Evolutionary conservation across 768 basidiomycete species (phyloP).

Genomic region (Tylopilus cervinicoccineus): DNA sequence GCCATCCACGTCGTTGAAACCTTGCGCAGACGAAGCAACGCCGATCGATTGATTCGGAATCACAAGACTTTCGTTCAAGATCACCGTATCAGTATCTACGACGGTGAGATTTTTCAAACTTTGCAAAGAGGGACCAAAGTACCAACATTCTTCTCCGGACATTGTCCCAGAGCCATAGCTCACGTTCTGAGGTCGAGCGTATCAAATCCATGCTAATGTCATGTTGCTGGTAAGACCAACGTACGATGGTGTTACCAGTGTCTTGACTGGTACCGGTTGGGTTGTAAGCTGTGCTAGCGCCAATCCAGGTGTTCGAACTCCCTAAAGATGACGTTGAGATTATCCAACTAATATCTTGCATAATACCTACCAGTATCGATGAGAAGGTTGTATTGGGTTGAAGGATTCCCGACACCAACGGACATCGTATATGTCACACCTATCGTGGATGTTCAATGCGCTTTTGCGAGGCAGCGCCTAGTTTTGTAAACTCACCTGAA

Average conservation of each 20-base stretch:
- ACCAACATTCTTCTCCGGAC: constrained; percentile 48
- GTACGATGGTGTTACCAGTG: constrained; percentile 36
- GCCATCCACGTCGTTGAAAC: constrained; percentile 48
- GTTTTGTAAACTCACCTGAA: constrained; percentile 33
- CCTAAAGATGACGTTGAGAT: constrained; percentile 19
- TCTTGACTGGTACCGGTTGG: constrained; percentile 43
- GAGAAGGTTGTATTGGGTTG: constrained; percentile 47
- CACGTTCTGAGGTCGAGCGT: constrained; percentile 35
- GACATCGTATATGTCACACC: constrained; percentile 51
- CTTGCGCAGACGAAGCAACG: constrained; percentile 40
- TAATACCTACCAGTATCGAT: constrained; percentile 50
- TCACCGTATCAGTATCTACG: constrained; percentile 45
- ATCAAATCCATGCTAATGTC: neutral
- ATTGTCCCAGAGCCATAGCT: constrained; percentile 54
- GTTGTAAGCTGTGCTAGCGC: constrained; percentile 44
- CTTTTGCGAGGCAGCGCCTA: neutral
- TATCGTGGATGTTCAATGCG: constrained; percentile 4
- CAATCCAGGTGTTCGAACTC: constrained; percentile 55
- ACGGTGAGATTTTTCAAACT: neutral
- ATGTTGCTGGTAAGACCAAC: constrained; percentile 7
- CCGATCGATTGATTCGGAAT: constrained; percentile 48
- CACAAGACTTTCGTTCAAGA: constrained; percentile 37
- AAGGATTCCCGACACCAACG: constrained; percentile 50
- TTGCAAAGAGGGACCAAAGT: neutral
- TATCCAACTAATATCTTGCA: neutral